Evolutionary conservation across 495 filamentous ascomycete species (phyloP).

Genomic region (Podospora comata): DNA sequence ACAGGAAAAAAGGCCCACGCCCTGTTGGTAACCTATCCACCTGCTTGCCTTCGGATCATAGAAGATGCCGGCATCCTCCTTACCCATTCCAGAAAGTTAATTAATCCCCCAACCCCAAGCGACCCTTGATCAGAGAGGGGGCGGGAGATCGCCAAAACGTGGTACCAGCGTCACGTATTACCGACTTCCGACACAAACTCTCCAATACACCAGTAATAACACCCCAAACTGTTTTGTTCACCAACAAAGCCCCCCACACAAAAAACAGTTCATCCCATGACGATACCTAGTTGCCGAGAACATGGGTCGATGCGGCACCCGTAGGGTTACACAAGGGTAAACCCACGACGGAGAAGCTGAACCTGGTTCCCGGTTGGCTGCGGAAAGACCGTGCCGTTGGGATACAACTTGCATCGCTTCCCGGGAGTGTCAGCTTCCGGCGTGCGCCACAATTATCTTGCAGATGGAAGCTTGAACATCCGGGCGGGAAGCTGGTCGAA

Average conservation of each 20-base stretch:
- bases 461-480: slow-evolving; percentile 13
- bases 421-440: slow-evolving; percentile 19
- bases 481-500: slow-evolving; percentile 9
- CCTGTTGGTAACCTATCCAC: not conserved
- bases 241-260: not conserved
- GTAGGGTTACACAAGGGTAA: not conserved
- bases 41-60: not conserved
- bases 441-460: slow-evolving; percentile 1
- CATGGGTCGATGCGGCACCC: not conserved
- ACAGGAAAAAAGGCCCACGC: too few species aligned
- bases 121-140: not conserved
- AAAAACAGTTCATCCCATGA: not conserved
- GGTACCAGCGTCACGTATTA: not conserved
- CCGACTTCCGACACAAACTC: not conserved
- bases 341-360: not conserved
- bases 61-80: not conserved
- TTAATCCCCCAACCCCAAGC: not conserved
- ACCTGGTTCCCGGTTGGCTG: not conserved
- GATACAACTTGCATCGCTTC: slow-evolving; percentile 1
- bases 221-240: not conserved
- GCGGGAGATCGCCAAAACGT: not conserved
- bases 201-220: not conserved
- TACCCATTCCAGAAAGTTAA: not conserved
- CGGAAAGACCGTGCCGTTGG: slow-evolving; percentile 1
- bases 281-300: not conserved